Conservation (phyloP, 2,329 filamentous ascomycete genomes). For the Leptographium flavum region DNA sequence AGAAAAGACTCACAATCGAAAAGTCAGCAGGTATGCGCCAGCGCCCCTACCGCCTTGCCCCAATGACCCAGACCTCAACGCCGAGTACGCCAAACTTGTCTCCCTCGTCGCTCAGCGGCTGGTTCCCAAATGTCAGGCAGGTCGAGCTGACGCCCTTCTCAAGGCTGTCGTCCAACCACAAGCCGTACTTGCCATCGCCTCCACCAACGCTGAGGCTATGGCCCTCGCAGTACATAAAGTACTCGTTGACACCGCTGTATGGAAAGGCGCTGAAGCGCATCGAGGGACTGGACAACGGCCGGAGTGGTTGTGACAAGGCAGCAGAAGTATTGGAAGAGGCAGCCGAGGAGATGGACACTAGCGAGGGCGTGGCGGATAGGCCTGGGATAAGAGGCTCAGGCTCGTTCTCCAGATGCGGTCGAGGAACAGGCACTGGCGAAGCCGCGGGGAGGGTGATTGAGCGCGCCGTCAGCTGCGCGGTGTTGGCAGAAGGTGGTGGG, state of each 20-base stretch:
- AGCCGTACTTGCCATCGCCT: conserved; percentile 75
- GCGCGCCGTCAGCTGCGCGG: conserved; percentile 27
- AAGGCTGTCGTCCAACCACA: conserved; percentile 83
- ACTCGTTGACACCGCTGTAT: conserved; percentile 91
- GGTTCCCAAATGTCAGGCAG: conserved; percentile 89
- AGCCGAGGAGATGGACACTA: neutral
- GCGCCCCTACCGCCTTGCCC: conserved; percentile 19
- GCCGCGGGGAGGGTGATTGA: conserved; percentile 24
- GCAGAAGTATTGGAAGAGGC: neutral
- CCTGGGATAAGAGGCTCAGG: conserved; percentile 9
- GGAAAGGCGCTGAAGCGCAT: conserved; percentile 96
- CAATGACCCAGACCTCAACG: conserved; percentile 88
- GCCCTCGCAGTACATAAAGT: conserved; percentile 84
- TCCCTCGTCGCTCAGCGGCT: conserved; percentile 83
- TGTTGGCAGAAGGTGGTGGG: conserved; percentile 49
- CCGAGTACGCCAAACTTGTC: conserved; percentile 83
- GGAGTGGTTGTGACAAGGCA: conserved; percentile 12
- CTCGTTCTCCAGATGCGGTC: neutral
- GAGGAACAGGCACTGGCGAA: conserved; percentile 7
- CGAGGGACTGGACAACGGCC: conserved; percentile 47
- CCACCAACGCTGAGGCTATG: conserved; percentile 78
- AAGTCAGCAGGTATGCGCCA: neutral
- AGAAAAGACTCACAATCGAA: neutral
- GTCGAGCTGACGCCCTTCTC: conserved; percentile 70
- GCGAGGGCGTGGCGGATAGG: neutral